These are phyloP conservation scores for Trichoderma sp. DNA, from an alignment of 2,329 filamentous ascomycete genomes.

Conservation along the genomic window DNA sequence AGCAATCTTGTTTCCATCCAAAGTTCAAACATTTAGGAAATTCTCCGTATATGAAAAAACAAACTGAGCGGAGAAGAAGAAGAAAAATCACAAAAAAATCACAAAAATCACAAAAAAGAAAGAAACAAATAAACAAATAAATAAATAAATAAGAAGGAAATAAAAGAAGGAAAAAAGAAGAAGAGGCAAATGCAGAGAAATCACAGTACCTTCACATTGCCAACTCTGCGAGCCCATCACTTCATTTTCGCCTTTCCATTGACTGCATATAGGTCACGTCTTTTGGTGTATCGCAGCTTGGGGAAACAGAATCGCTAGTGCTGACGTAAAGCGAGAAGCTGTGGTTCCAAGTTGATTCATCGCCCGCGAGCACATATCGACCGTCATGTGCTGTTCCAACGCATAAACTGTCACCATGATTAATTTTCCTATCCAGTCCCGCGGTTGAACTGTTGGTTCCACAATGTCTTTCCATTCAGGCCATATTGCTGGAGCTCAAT, in stretches of 20 bases:
- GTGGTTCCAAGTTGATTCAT: background rate
- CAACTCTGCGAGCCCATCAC: background rate
- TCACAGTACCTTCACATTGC: background rate
- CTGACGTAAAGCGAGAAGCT: background rate
- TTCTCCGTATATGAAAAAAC: background rate
- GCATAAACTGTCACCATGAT: background rate
- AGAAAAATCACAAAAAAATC: too few species aligned
- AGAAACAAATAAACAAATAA: background rate
- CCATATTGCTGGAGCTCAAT: background rate
- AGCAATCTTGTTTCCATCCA: background rate
- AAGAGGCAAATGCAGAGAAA: background rate
- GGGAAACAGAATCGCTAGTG: background rate
- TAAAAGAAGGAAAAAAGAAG: background rate
- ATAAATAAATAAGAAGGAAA: background rate
- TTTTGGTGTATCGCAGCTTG: background rate
- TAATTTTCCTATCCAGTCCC: background rate
- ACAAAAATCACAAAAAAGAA: background rate
- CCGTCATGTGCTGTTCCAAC: background rate
- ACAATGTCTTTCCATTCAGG: background rate
- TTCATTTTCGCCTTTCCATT: background rate
- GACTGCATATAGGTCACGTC: background rate
- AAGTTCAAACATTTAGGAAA: background rate
- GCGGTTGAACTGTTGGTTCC: background rate
- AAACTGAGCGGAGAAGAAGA: background rate
- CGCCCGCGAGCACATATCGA: background rate